Conservation (phyloP, 2,329 filamentous ascomycete genomes). For the Gnomoniopsis sp. region DNA sequence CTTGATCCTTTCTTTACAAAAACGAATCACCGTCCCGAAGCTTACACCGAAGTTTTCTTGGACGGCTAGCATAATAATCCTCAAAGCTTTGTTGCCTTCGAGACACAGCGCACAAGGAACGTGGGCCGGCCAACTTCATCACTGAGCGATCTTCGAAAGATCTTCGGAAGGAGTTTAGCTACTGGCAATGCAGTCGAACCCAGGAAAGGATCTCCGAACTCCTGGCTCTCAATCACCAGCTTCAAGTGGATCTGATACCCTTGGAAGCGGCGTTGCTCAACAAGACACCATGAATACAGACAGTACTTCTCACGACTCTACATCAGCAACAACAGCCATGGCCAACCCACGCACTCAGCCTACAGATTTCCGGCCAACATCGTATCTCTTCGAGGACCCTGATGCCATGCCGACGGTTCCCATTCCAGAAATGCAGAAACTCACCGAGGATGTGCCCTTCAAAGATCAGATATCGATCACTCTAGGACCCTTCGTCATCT, state of each 20-base stretch:
- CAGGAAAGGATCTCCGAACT: background rate
- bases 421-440: conserved; percentile 11
- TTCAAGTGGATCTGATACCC: conserved; percentile 2
- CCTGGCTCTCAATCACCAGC: background rate
- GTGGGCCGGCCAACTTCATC: background rate
- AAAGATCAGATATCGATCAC: conserved; percentile 11
- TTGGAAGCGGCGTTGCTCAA: background rate
- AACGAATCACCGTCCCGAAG: background rate
- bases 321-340: background rate
- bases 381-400: conserved; percentile 11
- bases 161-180: background rate
- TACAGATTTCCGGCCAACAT: background rate
- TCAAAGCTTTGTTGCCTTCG: background rate
- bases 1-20: background rate
- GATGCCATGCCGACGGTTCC: background rate
- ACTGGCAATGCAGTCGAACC: background rate
- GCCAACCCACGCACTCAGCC: background rate
- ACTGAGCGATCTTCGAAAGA: background rate
- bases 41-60: no score
- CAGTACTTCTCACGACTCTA: background rate
- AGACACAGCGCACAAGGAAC: background rate
- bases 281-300: background rate
- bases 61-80: background rate
- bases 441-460: conserved; percentile 6
- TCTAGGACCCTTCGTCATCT: conserved; percentile 11